Evolutionary conservation across 176 grass and related monocot species (phyloP), one percentile per base, ranked within the genome.

Genomic region (Lolium perenne): DNA sequence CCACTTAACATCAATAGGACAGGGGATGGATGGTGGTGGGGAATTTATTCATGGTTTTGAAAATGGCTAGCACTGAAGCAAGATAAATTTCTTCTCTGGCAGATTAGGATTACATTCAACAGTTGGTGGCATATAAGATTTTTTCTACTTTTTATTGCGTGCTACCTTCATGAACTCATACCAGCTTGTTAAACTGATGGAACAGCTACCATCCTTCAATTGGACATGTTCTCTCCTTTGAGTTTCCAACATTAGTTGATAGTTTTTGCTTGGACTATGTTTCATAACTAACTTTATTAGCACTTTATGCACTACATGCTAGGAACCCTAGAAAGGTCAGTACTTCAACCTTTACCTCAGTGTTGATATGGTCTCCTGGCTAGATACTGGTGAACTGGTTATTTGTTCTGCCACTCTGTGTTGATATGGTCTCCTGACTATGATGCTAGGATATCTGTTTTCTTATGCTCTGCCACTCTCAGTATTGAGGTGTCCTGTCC

Each of bases 171-270:
- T 29, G 6, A 65, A 66, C 78, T 22, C n/a, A 43, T 80, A 23
- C 9, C 23, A 65, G 23, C 43, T 63, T 50, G 78, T 80, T 64
- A 49, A 80, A 67, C 12, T 25, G 54, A 77, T 56, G 25, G 45
- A 57, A 57, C 32, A 22, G n/a, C 84, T 56, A 58, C 20, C 13
- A 43, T 57, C 50, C 22, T 21, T 85, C 35, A 35, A 23, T 78
- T 59, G 7, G 53, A 41, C n/a, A 13, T 49, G 23, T 60, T 43
- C 3, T 43, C 21, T 71, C 84, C 21, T 56, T 69, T 71, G 40
- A 32, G 48, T 49, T 54, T 59, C 35, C 38, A 48, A 86, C 46
- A 6, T 71, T 14, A 61, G 66, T 73, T 73, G 15, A 65, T 15
- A 75, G 16, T 71, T 86, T 55, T 58, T 43, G 56, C 13, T 78